Percentiles rank a stretch among this genome's conserved stretches.
These are phyloP conservation scores for Mycena alexandri DNA, from an alignment of 768 basidiomycete genomes.

Conservation along the genomic window DNA sequence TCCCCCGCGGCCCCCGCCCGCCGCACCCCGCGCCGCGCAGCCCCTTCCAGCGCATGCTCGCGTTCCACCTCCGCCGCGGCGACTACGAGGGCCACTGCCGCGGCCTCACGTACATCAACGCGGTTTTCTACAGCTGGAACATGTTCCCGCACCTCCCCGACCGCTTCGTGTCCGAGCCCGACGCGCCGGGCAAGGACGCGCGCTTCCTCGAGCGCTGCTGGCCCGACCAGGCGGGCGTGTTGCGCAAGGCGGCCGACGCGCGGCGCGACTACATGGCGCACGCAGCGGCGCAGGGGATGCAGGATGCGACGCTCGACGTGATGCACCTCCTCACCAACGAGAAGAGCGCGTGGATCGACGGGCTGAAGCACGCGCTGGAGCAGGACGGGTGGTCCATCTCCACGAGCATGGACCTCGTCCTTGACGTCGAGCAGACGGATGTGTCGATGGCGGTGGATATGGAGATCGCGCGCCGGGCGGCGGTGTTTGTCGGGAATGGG, in stretches of 20 bases:
- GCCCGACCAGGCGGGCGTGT: conserved; percentile 39
- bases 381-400: conserved; percentile 47
- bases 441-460: conserved; percentile 35
- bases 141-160: conserved; percentile 41
- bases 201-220: conserved; percentile 41
- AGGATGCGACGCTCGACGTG: conserved; percentile 40
- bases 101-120: conserved; percentile 26
- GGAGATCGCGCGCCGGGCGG: conserved; percentile 30
- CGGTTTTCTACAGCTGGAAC: conserved; percentile 40
- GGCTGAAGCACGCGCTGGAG: conserved; percentile 45
- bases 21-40: conserved; percentile 43
- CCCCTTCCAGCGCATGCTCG: conserved; percentile 48
- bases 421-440: conserved; percentile 25
- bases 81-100: conserved; percentile 44
- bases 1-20: conserved; percentile 46
- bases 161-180: conserved; percentile 31
- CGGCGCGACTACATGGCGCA: conserved; percentile 18
- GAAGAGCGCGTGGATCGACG: conserved; percentile 48
- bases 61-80: conserved; percentile 44
- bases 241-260: conserved; percentile 32
- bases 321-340: conserved; percentile 57
- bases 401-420: conserved; percentile 14
- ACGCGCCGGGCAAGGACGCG: conserved; percentile 29
- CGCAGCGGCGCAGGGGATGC: neutral
- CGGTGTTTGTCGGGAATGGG: conserved; percentile 34